Conservation (phyloP, 2,329 filamentous ascomycete species). For the Sordariomycetes sp. region DNA sequence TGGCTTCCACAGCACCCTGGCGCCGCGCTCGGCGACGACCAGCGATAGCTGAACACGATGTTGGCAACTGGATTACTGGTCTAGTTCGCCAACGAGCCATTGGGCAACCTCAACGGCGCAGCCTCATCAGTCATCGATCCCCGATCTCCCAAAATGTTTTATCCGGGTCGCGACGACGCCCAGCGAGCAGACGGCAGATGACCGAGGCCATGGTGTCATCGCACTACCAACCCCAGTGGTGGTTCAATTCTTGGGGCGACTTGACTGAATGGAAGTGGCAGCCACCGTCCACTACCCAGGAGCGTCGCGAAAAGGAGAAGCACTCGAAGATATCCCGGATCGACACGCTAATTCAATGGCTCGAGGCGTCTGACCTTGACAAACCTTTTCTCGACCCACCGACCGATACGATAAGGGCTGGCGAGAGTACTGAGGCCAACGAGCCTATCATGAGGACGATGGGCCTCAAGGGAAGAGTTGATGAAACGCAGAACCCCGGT, state of each 20-base stretch:
- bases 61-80: conserved; percentile 21
- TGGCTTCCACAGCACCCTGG: conserved; percentile 12
- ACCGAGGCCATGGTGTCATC: conserved; percentile 35
- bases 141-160: conserved; percentile 40
- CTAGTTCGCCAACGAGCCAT: conserved; percentile 20
- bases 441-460: too few relatives aligned
- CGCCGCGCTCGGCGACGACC: conserved; percentile 11
- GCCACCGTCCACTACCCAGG: conserved; percentile 28
- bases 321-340: conserved; percentile 15
- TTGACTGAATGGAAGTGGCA: conserved; percentile 43
- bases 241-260: conserved; percentile 31
- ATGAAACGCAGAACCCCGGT: too few relatives aligned
- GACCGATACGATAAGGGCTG: too few relatives aligned
- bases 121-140: conserved; percentile 12
- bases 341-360: too few relatives aligned
- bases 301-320: conserved; percentile 13
- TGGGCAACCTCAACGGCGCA: conserved; percentile 17
- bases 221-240: conserved; percentile 33
- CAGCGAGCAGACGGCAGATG: conserved; percentile 42
- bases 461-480: too few relatives aligned
- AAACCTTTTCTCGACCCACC: conserved; percentile 10
- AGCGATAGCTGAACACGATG: conserved; percentile 9
- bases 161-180: conserved; percentile 42
- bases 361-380: conserved; percentile 13
- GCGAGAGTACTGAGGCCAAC: too few relatives aligned